A percentile compares a stretch with the other conserved stretches of the same genome.
phyloP scores from a whole-genome alignment of 257 asterid species.

The Scutellaria barbata region DNA sequence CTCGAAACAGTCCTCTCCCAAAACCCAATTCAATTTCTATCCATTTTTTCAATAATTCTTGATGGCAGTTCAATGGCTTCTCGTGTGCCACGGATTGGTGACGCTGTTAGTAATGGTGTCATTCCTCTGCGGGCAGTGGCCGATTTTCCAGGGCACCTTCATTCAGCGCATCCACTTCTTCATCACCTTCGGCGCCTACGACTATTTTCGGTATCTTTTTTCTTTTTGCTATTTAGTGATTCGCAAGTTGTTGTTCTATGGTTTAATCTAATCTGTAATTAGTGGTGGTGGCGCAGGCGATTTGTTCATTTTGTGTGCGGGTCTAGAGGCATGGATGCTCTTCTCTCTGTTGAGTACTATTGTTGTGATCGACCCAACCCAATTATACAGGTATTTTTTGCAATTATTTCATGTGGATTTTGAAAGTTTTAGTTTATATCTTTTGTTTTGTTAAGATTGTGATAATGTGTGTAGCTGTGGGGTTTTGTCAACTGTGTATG shows the following conservation, averaged over 20 bases:
- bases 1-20: background rate
- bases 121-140: constrained; percentile 98
- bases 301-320: constrained; percentile 68
- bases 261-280: constrained; percentile 24
- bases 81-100: constrained; percentile 78
- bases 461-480: background rate
- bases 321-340: constrained; percentile 65
- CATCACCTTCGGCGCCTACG: constrained; percentile 88
- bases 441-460: background rate
- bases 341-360: constrained; percentile 69
- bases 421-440: background rate
- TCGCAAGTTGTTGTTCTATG: background rate
- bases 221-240: background rate
- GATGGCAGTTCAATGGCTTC: constrained; percentile 83
- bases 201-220: constrained; percentile 61
- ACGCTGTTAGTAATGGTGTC: constrained; percentile 80
- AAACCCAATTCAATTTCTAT: background rate
- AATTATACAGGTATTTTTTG: constrained; percentile 63
- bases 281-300: constrained; percentile 58
- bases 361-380: constrained; percentile 98
- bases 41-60: background rate
- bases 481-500: no score
- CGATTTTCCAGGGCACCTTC: constrained; percentile 88
- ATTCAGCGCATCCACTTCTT: constrained; percentile 75
- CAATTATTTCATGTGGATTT: background rate